Conservation (phyloP, 108 stramenopile genomes). For the Parietichytrium sp. region DNA sequence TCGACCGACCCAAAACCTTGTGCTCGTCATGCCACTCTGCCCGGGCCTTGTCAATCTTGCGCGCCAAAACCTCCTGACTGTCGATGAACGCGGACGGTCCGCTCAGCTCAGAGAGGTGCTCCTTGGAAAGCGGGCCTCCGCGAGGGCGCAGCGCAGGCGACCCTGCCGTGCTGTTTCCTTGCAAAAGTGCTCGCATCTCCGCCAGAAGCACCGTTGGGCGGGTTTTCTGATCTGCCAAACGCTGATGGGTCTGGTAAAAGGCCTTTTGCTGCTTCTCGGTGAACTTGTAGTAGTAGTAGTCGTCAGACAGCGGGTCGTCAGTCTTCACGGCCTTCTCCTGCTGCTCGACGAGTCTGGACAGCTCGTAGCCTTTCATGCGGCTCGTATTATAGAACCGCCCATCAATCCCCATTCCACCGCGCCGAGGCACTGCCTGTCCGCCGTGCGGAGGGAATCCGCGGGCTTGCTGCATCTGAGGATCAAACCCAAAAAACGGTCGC, state of each 20-base stretch:
- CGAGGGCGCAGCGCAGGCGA: too few species aligned
- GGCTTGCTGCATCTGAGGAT: too few species aligned
- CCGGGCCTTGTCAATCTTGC: too few species aligned
- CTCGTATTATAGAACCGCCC: not conserved
- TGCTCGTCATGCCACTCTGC: constrained; percentile 13
- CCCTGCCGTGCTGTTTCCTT: too few species aligned
- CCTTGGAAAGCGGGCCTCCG: too few species aligned
- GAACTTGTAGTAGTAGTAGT: constrained; percentile 32
- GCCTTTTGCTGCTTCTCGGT: constrained; percentile 31
- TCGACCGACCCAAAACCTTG: constrained; percentile 8
- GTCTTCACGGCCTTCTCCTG: not conserved
- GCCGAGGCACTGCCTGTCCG: too few species aligned
- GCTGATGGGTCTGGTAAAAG: not conserved
- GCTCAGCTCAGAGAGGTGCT: constrained; percentile 3
- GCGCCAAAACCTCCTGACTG: too few species aligned
- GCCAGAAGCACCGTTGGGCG: constrained; percentile 8
- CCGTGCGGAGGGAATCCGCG: too few species aligned
- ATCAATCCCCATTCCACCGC: too few species aligned
- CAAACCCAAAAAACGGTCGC: too few species aligned
- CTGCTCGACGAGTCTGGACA: not conserved
- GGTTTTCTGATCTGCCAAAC: not conserved
- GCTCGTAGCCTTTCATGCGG: constrained; percentile 24
- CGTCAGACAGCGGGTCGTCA: not conserved
- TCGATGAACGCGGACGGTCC: too few species aligned
- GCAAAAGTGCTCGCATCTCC: constrained; percentile 21